These are phyloP conservation scores for Coemansia sp. DNA, from an alignment of 192 early-diverging fungal genomes.

Conservation along the genomic window DNA sequence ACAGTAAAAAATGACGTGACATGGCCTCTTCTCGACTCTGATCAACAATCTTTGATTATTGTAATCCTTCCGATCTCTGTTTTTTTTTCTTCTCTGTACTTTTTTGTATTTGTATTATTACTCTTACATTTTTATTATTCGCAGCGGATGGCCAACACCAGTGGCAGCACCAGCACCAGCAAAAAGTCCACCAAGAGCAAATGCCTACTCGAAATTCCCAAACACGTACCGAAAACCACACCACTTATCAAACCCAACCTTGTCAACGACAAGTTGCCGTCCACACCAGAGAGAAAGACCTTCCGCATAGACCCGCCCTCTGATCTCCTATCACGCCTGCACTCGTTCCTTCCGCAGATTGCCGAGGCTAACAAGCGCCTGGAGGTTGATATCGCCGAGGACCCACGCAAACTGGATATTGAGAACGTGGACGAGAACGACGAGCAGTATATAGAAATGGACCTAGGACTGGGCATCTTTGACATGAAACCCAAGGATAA, in stretches of 20 bases:
- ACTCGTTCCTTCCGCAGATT: slow-evolving; percentile 47
- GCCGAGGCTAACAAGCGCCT: slow-evolving; percentile 46
- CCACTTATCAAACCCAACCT: background rate
- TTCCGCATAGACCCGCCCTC: slow-evolving; percentile 43
- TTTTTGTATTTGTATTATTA: background rate
- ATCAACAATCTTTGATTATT: background rate
- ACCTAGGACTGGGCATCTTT: slow-evolving; percentile 44
- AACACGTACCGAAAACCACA: background rate
- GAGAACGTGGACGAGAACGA: slow-evolving; percentile 39
- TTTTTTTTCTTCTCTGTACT: slow-evolving; percentile 7
- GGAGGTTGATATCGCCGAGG: slow-evolving; percentile 19
- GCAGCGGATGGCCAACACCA: background rate
- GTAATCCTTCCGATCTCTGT: background rate
- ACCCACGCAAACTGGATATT: slow-evolving; percentile 37
- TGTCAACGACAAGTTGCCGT: background rate
- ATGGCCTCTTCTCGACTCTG: background rate
- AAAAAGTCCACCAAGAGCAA: background rate
- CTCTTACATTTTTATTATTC: background rate
- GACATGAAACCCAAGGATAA: slow-evolving; percentile 42
- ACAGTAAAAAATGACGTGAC: background rate
- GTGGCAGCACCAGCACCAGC: background rate
- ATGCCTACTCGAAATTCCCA: slow-evolving; percentile 18
- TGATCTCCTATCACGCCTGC: slow-evolving; percentile 37
- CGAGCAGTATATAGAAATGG: slow-evolving; percentile 50
- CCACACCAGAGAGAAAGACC: slow-evolving; percentile 18